Evolutionary conservation across 306 rosid genomes (phyloP).

Genomic region (Cucurbita maxima): DNA sequence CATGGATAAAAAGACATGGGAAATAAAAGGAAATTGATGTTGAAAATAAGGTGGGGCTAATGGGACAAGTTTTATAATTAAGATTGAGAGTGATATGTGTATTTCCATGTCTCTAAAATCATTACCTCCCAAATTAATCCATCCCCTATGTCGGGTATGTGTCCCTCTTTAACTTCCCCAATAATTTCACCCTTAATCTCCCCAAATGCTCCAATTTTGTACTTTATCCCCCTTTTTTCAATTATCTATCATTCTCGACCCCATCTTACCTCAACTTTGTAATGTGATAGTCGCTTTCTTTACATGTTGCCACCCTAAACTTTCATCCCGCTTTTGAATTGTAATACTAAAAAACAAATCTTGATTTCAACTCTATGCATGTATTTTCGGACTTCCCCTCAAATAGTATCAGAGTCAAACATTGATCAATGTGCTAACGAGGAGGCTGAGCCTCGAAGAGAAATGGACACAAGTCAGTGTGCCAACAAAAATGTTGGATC

Average conservation of each 20-base stretch:
- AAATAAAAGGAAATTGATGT: background rate
- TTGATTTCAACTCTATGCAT: background rate
- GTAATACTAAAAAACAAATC: background rate
- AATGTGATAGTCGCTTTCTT: background rate
- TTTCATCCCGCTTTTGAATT: background rate
- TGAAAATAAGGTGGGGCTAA: background rate
- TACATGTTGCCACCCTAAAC: background rate
- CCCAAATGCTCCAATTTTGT: background rate
- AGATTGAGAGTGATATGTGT: background rate
- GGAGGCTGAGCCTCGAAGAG: no score
- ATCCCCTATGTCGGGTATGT: background rate
- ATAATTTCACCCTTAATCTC: background rate
- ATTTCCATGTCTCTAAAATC: background rate
- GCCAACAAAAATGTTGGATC: no score
- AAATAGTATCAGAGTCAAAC: no score
- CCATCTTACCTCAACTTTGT: background rate
- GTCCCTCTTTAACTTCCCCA: background rate
- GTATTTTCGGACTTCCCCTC: no score
- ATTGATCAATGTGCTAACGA: no score
- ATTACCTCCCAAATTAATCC: background rate
- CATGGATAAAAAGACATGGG: background rate
- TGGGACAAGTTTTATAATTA: conserved; percentile 1
- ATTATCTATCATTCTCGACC: background rate
- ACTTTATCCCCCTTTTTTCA: background rate
- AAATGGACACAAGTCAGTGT: no score